These are phyloP conservation scores for Yarrowia alimentaria DNA, from an alignment of 805 yeast genomes.

Conservation along the genomic window DNA sequence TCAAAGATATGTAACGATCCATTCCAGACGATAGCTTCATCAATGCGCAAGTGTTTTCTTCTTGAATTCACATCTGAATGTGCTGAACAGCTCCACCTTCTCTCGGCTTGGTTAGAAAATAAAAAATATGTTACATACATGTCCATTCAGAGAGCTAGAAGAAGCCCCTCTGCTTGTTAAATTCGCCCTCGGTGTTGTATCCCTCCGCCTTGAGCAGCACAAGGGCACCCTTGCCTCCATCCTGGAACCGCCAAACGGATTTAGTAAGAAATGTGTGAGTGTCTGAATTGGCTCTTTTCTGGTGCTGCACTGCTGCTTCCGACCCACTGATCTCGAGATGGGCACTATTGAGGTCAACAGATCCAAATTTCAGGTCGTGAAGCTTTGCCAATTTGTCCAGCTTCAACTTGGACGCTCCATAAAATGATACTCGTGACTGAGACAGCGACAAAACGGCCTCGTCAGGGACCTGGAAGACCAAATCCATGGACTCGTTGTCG, in stretches of 20 bases:
- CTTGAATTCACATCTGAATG: too few species aligned
- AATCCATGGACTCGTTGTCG: constrained; percentile 43
- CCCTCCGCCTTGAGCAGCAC: constrained; percentile 13
- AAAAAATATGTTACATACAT: too few species aligned
- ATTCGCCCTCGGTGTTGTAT: constrained; percentile 6
- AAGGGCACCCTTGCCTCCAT: background rate
- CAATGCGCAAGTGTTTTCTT: too few species aligned
- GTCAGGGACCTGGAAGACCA: constrained; percentile 44
- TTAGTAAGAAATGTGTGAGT: constrained; percentile 1
- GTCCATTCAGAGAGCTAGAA: too few species aligned
- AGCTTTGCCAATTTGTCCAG: constrained; percentile 9
- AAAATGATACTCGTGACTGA: background rate
- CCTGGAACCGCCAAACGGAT: constrained; percentile 18
- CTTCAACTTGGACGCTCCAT: background rate
- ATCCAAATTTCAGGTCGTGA: background rate
- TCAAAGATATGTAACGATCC: too few species aligned
- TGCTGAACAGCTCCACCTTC: too few species aligned
- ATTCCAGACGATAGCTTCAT: too few species aligned
- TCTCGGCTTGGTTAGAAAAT: too few species aligned
- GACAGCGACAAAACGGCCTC: constrained; percentile 11
- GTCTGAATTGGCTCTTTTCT: background rate
- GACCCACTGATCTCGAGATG: constrained; percentile 17
- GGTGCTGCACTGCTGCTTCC: background rate
- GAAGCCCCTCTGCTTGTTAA: constrained; percentile 3
- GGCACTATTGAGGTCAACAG: background rate